These are phyloP conservation scores for Megacollybia marginata DNA, from an alignment of 768 basidiomycete genomes.

Conservation along the genomic window DNA sequence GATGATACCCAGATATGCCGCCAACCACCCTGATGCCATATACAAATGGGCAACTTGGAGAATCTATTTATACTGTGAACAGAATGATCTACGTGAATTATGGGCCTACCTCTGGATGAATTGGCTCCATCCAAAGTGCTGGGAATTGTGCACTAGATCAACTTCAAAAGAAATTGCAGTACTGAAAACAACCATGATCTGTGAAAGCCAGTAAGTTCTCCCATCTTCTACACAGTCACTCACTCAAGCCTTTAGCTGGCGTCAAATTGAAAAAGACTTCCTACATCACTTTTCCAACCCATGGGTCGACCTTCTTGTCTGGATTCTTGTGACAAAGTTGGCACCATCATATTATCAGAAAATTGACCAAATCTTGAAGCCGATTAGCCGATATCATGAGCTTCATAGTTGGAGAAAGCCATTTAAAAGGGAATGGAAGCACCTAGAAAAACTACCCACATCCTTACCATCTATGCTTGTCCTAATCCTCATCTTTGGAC, in stretches of 20 bases:
- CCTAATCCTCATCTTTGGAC: slow-evolving; percentile 10
- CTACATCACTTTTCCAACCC: too few relatives aligned
- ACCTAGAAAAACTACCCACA: slow-evolving; percentile 4
- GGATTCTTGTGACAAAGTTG: slow-evolving; percentile 8
- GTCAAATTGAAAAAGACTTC: too few relatives aligned
- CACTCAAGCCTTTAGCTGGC: slow-evolving; percentile 8
- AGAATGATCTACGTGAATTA: slow-evolving; percentile 11
- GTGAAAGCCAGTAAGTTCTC: slow-evolving; percentile 13
- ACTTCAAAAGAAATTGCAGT: slow-evolving; percentile 3
- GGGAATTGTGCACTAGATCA: slow-evolving; percentile 15
- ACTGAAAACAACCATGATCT: slow-evolving; percentile 14
- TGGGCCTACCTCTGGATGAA: slow-evolving; percentile 17
- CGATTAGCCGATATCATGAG: slow-evolving; percentile 3
- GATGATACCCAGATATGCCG: slow-evolving; percentile 13
- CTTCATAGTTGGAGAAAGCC: slow-evolving; percentile 10
- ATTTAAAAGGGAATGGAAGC: slow-evolving; percentile 9
- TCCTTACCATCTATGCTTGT: neutral
- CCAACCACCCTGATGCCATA: slow-evolving; percentile 17
- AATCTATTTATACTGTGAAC: slow-evolving; percentile 12
- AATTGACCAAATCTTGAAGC: slow-evolving; percentile 1
- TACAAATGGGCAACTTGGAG: slow-evolving; percentile 42
- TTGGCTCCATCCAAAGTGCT: slow-evolving; percentile 14
- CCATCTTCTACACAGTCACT: slow-evolving; percentile 9
- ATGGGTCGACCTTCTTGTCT: slow-evolving; percentile 14
- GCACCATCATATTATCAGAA: slow-evolving; percentile 5